Evolutionary conservation across 306 rosid genomes (phyloP), one percentile per base, ranked within the genome.

Genomic region (Dryas alaskensis): DNA sequence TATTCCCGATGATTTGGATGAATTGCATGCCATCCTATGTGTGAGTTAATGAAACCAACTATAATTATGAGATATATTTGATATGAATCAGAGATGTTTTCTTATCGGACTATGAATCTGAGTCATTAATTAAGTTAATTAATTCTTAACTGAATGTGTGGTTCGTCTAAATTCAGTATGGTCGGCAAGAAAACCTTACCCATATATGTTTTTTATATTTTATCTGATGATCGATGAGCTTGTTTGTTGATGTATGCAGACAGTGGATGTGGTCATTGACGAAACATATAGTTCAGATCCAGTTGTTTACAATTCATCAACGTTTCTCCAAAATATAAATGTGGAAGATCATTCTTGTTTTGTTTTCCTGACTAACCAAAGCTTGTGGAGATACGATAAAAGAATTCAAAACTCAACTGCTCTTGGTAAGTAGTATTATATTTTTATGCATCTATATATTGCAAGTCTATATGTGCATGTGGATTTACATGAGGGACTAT

Each of bases 271-370:
- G 75, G 81, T 91, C 4, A 89, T 93, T 59, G 98, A 93, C 59
- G 97, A 91, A 84, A 93, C 98, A 19, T 45, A 51, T 65, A 74
- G 88, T 70, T 81, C 76, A 37, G 88, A 88, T 79, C 89, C 96
- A 50, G 37, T 48, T 31, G 78, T 64, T 75, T 93, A 93, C 81
- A 88, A 86, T 3, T 2, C 79, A 44, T 80, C 98, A 78, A 80
- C 83, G 40, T 93, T 91, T 69, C 87, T 93, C 57, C 81, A 86
- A 77, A 87, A 91, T 52, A 81, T 84, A 72, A 82, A 81, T 7
- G 75, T 93, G 57, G 91, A 91, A 82, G 98, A 93, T 54, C 89
- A 87, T 61, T 91, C 98, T 63, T 93, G 98, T 84, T 89, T 93
- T 79, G 86, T 83, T 58, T 93, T 93, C 72, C 82, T 93, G 66